phyloP scores from a whole-genome alignment of 768 basidiomycete genomes.

The Strobilomyces echinocephalus region DNA sequence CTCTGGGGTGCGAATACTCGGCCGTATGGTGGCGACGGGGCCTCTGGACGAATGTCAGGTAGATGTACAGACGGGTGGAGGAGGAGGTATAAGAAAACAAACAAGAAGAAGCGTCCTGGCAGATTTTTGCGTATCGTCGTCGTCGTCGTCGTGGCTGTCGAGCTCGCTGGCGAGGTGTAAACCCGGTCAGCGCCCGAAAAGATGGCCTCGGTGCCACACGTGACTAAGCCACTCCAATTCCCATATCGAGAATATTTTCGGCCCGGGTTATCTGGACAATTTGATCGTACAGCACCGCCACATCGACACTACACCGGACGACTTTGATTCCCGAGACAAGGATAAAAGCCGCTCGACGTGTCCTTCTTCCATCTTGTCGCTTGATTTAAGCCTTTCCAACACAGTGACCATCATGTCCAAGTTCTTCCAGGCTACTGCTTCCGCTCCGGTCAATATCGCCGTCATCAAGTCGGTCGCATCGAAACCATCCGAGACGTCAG shows the following conservation, averaged over 20 bases:
- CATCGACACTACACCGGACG: constrained; percentile 1
- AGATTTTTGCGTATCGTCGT: constrained; percentile 15
- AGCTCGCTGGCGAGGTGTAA: constrained; percentile 14
- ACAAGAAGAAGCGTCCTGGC: constrained; percentile 15
- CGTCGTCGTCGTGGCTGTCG: constrained; percentile 14
- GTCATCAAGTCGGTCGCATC: constrained; percentile 75
- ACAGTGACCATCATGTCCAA: constrained; percentile 44
- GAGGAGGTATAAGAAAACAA: constrained; percentile 8
- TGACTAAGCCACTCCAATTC: constrained; percentile 10
- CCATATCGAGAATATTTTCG: constrained; percentile 13
- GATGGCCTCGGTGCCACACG: constrained; percentile 12
- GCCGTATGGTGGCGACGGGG: constrained; percentile 1
- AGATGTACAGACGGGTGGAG: constrained; percentile 12
- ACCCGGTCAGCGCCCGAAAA: constrained; percentile 27
- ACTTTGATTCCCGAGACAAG: constrained; percentile 12
- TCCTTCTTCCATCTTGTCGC: not conserved
- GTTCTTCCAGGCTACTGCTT: constrained; percentile 75
- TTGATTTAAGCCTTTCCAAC: too few relatives aligned
- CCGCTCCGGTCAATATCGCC: constrained; percentile 97
- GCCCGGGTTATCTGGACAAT: constrained; percentile 12
- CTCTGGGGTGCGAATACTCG: constrained; percentile 2
- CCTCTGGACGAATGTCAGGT: not conserved
- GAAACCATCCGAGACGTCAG: not conserved
- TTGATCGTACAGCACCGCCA: constrained; percentile 22
- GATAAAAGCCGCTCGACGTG: constrained; percentile 1